Conservation (phyloP, 1,284 basidiomycete species). For the Melanopsichium pennsylvanicum region DNA sequence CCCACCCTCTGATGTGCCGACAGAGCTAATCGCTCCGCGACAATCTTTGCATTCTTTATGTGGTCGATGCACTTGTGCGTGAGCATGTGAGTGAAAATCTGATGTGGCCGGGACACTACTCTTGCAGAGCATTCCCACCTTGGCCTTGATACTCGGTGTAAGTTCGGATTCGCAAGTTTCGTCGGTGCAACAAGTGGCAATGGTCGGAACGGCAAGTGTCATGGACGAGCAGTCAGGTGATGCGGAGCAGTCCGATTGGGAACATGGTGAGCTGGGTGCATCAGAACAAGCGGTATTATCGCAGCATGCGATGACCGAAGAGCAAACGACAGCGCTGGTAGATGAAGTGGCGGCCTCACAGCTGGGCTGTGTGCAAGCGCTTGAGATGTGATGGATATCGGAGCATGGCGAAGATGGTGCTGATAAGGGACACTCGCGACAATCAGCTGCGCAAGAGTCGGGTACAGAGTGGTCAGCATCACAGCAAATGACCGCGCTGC, state of each 20-base stretch:
- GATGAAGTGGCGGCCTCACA: conserved; percentile 29
- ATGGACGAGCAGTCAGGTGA: conserved; percentile 16
- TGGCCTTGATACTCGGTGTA: not conserved
- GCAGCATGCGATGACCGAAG: conserved; percentile 26
- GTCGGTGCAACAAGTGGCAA: conserved; percentile 29
- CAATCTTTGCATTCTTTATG: conserved; percentile 31
- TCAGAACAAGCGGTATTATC: conserved; percentile 16
- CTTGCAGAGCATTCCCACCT: conserved; percentile 3
- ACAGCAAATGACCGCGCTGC: conserved; percentile 27
- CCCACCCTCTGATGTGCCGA: conserved; percentile 14
- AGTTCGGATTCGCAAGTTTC: conserved; percentile 18
- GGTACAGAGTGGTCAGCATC: conserved; percentile 15
- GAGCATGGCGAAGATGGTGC: conserved; percentile 26
- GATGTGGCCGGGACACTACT: not conserved
- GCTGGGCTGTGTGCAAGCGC: conserved; percentile 25
- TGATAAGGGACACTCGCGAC: conserved; percentile 13
- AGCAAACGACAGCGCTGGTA: conserved; percentile 4
- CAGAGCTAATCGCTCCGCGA: conserved; percentile 15
- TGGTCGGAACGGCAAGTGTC: conserved; percentile 13
- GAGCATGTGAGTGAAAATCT: not conserved
- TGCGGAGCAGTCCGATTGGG: conserved; percentile 12
- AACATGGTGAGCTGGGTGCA: conserved; percentile 15
- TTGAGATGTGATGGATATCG: conserved; percentile 34
- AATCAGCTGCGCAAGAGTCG: conserved; percentile 10
- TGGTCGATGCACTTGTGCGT: not conserved